Evolutionary conservation across 2,329 filamentous ascomycete species (phyloP), one percentile per base, ranked within the genome.

Genomic region (Colletotrichum ledebouriae): DNA sequence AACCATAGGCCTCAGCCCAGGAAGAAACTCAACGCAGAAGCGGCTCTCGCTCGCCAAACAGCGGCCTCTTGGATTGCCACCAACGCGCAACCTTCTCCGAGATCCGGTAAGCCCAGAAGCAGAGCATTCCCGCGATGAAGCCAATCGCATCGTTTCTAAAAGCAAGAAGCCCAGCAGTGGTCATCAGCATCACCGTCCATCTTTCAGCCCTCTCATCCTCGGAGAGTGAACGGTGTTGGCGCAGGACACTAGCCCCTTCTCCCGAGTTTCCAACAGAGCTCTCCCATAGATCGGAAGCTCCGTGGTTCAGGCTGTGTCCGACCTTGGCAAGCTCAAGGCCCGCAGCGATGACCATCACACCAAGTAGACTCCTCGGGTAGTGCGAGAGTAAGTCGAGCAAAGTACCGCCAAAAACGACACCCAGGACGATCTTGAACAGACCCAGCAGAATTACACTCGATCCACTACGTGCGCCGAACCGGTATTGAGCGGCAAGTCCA

Each of bases 101-200:
- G 71, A 86, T 50, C 70, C 80, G 77, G 75, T 94, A 92, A 0
- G 89, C 87, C 80, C 86, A 90, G 78, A 95, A 89, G 77, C 94
- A 97, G 3, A 92, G 77, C 84, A 97, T 87, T 0, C 95, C 95
- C 0, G 91, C 93, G 13, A 92, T 69, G 74, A 98, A 97, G 0
- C 95, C 95, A 6, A 97, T 87, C 0, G 91, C 94, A 79, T 97
- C 94, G 75, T 98, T 98, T 77, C 89, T 92, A 74, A 97, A 97
- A 0, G 93, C 94, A 57, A 98, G 79, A 61, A 97, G 86, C 3
- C 91, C 87, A 0, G 92, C 94, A 9, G 93, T 89, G 0, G 95
- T 98, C 70, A 94, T 90, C 67, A 97, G 85, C 94, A 98, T 97
- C 0, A 97, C 90, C 22, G 89, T 92, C 92, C 93, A 97, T 65